Base-by-base conservation (phyloP, 805 yeast genomes). In the Metschnikowia colocasiae region DNA sequence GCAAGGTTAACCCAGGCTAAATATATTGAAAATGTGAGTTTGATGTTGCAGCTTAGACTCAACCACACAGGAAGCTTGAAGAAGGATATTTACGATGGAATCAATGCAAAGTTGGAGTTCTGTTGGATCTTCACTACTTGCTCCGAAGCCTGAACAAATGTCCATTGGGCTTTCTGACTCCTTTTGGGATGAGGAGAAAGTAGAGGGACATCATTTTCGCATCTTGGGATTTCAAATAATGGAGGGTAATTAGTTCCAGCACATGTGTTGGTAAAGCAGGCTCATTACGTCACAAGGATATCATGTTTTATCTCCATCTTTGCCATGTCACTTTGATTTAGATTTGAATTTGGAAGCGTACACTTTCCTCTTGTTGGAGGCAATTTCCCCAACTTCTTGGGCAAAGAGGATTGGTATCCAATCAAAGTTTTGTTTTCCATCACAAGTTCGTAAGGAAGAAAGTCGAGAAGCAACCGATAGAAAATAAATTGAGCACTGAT, bases 91-190 rank as follows among this genome's bases (percentile, higher is more conserved):
- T 34, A 16, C 15, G 31, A 25, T n/a, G 44, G 44, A 18, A 29
- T 43, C 15, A 47, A 43, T 30, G 47, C 40, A 13, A 31, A 15
- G 9, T 32, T 43, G 40, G 44, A 38, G 36, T 32, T 47, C 34
- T 47, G 29, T 19, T 38, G 31, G 50, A 44, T 4, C 45, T 43
- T 23, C 44, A 33, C 22, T 34, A 36, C 5, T 16, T 43, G 12
- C 16, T 43, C 6, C 15, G 38, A 26, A 26, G 47, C 22, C 36
- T 12, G 34, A 33, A 32, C 32, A 39, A 38, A 22, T 7, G 19
- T 16, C 8, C 15, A 7, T 33, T 33, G 15, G 22, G 22, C 22
- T 33, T 33, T 33, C 36, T 12, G 36, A 33, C 20, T 33, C 10
- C 10, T 18, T 33, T 4, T 33, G 36, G 34, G 19, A 31, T 31